Base-by-base conservation (phyloP, 345 rosid species). In the Cardamine occulta region DNA sequence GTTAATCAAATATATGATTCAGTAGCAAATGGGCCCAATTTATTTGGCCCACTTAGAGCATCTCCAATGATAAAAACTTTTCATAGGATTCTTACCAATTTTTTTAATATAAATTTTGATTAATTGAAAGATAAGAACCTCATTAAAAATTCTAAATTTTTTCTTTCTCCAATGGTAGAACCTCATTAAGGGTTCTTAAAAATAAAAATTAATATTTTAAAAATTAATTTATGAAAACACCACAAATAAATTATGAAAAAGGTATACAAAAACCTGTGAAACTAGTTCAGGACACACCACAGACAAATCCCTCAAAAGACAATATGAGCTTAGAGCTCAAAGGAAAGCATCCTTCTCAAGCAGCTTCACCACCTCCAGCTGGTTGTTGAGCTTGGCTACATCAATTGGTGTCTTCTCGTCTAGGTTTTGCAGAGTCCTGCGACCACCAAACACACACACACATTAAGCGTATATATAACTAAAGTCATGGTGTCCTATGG, bases 381-480 rank as follows among this genome's bases (percentile, higher is more conserved):
- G 99, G 82, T 79, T 92, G 84, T 92, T 95, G 75, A 95, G 87
- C 85, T 90, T 95, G 12, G 98, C 99, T 7, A 95, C 99, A 29
- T 95, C 99, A 4, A 90, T 88, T 24, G 99, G 97, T 37, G 97
- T 95, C 91, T 95, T 95, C 44, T 96, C 97, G 47, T 95, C 99
- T 84, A 88, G 79, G 90, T 95, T 95, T 82, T 89, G 98, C 45
- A 92, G 93, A 26, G 98, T 95, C 23, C 99, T 95, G 89, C 35
- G 40, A 63, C 68, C 72, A 65, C 45, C 71, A 65, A 35, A 55
- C 15, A 55, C 23, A 53, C 23, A 4, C 1, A 48, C 24, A n/a
- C 51, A 45, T 47, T 53, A 2, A 64, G 2, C 23, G 8, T 54
- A 55, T 32, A 2, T 64, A 39, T 31, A 29, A 58, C n/a, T 9